Conservation (phyloP, 345 rosid genomes). For the Sisymbrium irio region DNA sequence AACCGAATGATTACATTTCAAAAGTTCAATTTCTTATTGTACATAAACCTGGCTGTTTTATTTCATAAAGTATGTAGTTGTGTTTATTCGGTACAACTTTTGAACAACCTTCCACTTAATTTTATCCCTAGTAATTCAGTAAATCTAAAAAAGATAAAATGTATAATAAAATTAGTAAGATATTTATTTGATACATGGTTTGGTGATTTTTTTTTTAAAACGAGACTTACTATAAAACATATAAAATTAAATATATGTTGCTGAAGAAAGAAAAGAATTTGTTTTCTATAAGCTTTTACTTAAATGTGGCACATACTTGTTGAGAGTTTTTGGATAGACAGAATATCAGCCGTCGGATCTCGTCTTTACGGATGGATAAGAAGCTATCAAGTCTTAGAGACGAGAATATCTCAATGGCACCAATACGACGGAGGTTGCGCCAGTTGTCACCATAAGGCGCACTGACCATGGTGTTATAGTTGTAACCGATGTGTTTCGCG, state of each 20-base stretch:
- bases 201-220: too few species aligned
- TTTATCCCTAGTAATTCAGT: too few species aligned
- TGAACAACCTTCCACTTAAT: too few species aligned
- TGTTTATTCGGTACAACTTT: too few species aligned
- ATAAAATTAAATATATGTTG: too few species aligned
- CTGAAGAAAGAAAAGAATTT: too few species aligned
- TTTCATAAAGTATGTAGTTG: too few species aligned
- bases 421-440: conserved; percentile 56
- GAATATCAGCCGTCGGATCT: conserved; percentile 30
- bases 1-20: background rate
- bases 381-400: conserved; percentile 34
- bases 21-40: background rate
- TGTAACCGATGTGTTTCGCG: conserved; percentile 37
- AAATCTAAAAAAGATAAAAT: too few species aligned
- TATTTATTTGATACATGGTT: too few species aligned
- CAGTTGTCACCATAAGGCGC: conserved; percentile 49
- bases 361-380: conserved; percentile 34
- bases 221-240: too few species aligned
- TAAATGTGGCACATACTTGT: background rate
- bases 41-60: background rate
- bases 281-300: too few species aligned
- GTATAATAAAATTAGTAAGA: background rate
- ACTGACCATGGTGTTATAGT: conserved; percentile 31
- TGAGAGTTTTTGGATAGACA: conserved; percentile 5
- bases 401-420: conserved; percentile 42